These are phyloP conservation scores for Kalaharituber pfeilii DNA, from an alignment of 2,329 filamentous ascomycete genomes.

Conservation along the genomic window DNA sequence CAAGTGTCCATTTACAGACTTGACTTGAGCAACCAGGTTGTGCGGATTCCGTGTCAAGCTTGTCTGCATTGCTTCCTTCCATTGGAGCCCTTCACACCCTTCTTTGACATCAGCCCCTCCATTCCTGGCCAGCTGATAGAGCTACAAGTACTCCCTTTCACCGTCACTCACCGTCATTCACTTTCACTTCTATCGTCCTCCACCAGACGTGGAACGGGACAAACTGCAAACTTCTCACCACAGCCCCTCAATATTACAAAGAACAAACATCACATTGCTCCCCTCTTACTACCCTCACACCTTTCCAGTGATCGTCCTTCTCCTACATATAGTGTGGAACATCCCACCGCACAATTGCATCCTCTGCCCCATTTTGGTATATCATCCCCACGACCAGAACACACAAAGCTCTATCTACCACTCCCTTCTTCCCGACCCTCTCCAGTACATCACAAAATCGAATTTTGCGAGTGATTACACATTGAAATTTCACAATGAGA, in stretches of 20 bases:
- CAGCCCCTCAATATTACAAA: neutral
- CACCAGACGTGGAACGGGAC: neutral
- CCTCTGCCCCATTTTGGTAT: too few species aligned
- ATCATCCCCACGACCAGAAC: neutral
- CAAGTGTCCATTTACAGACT: too few species aligned
- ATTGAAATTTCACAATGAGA: slow-evolving; percentile 14
- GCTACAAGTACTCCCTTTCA: too few species aligned
- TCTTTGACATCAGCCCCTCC: neutral
- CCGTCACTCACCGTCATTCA: neutral
- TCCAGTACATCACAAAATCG: neutral
- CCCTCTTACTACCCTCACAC: neutral
- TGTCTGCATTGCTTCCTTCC: neutral
- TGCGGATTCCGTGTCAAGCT: too few species aligned
- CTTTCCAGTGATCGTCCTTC: neutral
- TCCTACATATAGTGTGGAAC: too few species aligned
- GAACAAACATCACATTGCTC: neutral
- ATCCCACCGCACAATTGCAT: too few species aligned
- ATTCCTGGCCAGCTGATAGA: neutral
- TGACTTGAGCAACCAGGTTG: too few species aligned
- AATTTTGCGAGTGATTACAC: neutral
- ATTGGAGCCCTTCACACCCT: neutral
- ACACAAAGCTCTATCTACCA: neutral
- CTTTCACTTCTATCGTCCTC: neutral
- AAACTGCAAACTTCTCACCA: neutral
- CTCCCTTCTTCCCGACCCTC: neutral